Percentiles rank a stretch among this genome's conserved stretches.
These are phyloP conservation scores for Colletotrichum cordylinicola DNA, from an alignment of 2,329 filamentous ascomycete genomes.

Conservation along the genomic window DNA sequence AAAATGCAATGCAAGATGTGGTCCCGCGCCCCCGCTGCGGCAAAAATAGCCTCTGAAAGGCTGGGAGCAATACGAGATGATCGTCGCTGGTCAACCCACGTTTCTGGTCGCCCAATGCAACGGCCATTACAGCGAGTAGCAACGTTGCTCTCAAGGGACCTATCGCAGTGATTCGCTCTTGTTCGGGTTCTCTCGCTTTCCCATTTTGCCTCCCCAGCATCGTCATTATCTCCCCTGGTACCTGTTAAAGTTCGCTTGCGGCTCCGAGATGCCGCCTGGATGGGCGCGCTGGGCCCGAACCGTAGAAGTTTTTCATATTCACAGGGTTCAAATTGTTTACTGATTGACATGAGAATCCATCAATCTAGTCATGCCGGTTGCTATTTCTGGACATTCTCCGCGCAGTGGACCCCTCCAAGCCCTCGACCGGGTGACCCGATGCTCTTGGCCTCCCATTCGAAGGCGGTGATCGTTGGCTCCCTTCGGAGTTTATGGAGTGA, in stretches of 20 bases:
- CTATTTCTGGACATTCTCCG: neutral
- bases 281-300: neutral
- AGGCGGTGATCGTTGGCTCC: neutral
- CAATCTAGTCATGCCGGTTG: neutral
- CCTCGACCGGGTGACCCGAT: neutral
- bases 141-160: neutral
- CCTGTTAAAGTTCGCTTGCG: neutral
- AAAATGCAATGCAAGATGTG: neutral
- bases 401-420: neutral
- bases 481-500: neutral
- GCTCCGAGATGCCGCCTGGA: neutral
- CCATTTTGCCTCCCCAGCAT: neutral
- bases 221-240: neutral
- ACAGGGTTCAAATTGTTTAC: neutral
- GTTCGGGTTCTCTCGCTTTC: neutral
- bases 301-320: neutral
- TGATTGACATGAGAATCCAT: neutral
- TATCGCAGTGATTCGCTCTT: neutral
- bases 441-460: neutral
- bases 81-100: neutral
- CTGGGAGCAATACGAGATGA: slow-evolving; percentile 14
- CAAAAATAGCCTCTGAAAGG: neutral
- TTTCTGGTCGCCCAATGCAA: neutral
- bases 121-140: neutral
- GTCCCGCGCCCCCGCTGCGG: neutral